Evolutionary conservation across 371 early-diverging fungal species (phyloP), one percentile per base, ranked within the genome.

Genomic region (Blakeslea trispora): DNA sequence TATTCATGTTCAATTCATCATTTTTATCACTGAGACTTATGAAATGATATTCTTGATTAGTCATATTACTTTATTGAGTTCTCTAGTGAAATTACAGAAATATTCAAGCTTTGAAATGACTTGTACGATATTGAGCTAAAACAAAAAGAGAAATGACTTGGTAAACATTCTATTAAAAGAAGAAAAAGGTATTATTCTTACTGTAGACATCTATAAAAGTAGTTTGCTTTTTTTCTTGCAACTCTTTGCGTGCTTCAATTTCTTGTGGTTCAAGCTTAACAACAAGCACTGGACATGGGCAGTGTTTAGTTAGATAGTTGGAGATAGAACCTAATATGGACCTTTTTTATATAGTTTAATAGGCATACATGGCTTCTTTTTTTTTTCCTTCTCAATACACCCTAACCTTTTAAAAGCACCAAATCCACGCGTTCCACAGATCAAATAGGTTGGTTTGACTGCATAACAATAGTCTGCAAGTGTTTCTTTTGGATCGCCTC

Each of bases 241-340:
- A 15, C 50, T 48, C 39, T 22, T 57, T 55, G 37, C 75, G 68
- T 17, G 57, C 69, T 54, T 64, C 65, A 4, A 75, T 59, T 47
- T 75, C 75, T 23, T 50, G 55, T 13, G 47, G 53, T 3, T 64
- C 62, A 5, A 75, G 41, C 37, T 75, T 71, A 39, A 63, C 17
- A 1, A 75, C 57, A 37, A 72, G 48, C 0, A 75, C 72, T 10
- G 75, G 72, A 43, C 69, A 69, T 6, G 75, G 72, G n/a, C 72
- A 71, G 32, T 75, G 47, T 7, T 43, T 58, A 18, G 57, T 53
- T 14, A 75, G 56, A 31, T 58, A 64, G 9, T 47, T 66, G 1
- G 75, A 75, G 18, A 69, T 63, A 13, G 75, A 75, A n/a, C 75
- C 75, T 24, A 75, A 50, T 0, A 75, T 41, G 9, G 65, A 28